These are phyloP conservation scores for Trichoderma parareesei DNA, from an alignment of 495 filamentous ascomycete genomes.

Conservation along the genomic window DNA sequence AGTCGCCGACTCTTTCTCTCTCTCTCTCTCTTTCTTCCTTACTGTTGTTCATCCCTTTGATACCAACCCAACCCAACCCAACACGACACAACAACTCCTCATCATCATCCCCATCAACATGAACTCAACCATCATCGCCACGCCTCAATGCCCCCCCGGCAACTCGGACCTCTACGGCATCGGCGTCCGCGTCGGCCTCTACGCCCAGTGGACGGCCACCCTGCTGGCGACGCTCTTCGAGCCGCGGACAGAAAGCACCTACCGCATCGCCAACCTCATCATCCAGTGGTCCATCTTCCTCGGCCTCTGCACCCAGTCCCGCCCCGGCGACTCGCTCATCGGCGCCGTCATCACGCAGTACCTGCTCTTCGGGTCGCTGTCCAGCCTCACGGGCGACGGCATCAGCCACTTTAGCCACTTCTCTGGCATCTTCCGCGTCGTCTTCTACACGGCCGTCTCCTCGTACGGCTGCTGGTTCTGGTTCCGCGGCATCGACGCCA, in stretches of 20 bases:
- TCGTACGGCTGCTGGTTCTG: conserved; percentile 20
- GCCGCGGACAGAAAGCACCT: conserved; percentile 15
- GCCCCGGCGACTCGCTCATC: conserved; percentile 8
- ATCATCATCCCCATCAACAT: not conserved
- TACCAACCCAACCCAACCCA: not conserved
- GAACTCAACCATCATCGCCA: not conserved
- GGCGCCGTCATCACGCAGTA: conserved; percentile 15
- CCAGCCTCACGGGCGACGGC: conserved; percentile 14
- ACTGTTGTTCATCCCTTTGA: not conserved
- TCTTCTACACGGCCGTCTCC: conserved; percentile 17
- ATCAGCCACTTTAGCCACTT: conserved; percentile 12
- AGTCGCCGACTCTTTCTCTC: not conserved
- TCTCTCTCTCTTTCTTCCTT: not conserved
- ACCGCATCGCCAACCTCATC: conserved; percentile 17
- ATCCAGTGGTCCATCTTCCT: conserved; percentile 18
- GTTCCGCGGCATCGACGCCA: conserved; percentile 14
- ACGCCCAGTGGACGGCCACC: conserved; percentile 17
- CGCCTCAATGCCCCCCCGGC: conserved; percentile 13
- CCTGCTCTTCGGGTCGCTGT: conserved; percentile 16
- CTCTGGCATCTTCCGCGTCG: conserved; percentile 12
- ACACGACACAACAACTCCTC: not conserved
- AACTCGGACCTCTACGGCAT: conserved; percentile 17
- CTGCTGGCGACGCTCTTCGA: conserved; percentile 18
- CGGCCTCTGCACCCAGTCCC: conserved; percentile 10
- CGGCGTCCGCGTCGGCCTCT: conserved; percentile 19